Evolutionary conservation across 768 basidiomycete species (phyloP), one percentile per base, ranked within the genome.

Genomic region (Suillus variegatus): DNA sequence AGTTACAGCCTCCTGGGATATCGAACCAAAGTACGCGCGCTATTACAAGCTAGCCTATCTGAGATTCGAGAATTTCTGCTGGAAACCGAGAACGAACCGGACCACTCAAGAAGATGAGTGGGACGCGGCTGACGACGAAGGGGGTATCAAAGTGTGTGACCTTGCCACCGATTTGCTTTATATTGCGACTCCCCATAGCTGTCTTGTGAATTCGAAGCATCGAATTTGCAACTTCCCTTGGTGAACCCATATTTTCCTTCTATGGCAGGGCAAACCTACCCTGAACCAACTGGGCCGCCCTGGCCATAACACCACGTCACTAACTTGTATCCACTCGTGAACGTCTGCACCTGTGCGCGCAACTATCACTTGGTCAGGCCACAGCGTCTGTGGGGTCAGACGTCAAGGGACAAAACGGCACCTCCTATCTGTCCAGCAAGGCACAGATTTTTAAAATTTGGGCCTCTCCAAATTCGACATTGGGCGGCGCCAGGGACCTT

Each of bases 151-250:
- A 40, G 62, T 61, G 16, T 13, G 13, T 16, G 51, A 32, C 55
- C 35, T 36, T 14, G 54, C 32, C 32, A 16, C 14, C n/a, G 28
- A 41, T 10, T 25, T 38, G 16, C 22, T 41, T 58, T 36, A 28
- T 55, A 55, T 8, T 25, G 54, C 36, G 47, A 62, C 40, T 38
- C 62, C 38, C 62, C 28, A 25, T 18, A 18, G 5, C 57, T 63
- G 41, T 63, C 62, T 40, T 63, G 55, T 28, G 28, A 28, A 55
- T 56, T 41, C 62, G 62, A 63, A 63, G 62, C 38, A 32, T 25
- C 13, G 22, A 60, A 28, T 28, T 41, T 32, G 9, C 28, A 5
- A 16, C 51, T 54, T 32, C 28, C 18, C 52, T 20, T 54, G 52
- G 54, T 55, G 10, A 18, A 1, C 51, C 3, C 16, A 28, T 4